Conservation (phyloP, 2,329 filamentous ascomycete genomes). For the Teratosphaeria gauchensis region DNA sequence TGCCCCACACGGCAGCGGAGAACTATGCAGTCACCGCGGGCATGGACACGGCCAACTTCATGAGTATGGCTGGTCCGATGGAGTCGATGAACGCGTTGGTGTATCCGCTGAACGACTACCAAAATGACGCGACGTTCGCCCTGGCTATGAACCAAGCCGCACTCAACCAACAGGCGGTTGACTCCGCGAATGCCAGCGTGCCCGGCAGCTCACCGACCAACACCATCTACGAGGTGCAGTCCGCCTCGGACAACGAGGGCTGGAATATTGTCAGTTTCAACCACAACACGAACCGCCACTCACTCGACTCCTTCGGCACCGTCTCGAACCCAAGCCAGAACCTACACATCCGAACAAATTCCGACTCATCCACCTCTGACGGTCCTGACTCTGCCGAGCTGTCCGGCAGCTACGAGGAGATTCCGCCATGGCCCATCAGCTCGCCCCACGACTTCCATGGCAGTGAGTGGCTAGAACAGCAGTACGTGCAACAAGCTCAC, state of each 20-base stretch:
- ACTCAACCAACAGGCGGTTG: conserved; percentile 35
- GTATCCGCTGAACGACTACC: conserved; percentile 56
- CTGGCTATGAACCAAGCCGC: conserved; percentile 37
- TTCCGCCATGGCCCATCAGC: conserved; percentile 61
- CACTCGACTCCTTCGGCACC: conserved; percentile 56
- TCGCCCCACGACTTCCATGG: conserved; percentile 67
- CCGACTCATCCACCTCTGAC: conserved; percentile 70
- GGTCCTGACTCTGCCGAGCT: conserved; percentile 48
- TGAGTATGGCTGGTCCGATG: conserved; percentile 33
- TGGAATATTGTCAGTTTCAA: conserved; percentile 70
- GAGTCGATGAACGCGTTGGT: conserved; percentile 35
- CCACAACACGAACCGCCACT: conserved; percentile 37
- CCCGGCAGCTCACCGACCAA: conserved; percentile 60
- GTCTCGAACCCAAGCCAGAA: conserved; percentile 92
- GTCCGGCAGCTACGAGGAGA: conserved; percentile 74
- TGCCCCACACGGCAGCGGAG: conserved; percentile 30
- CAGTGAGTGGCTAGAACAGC: conserved; percentile 53
- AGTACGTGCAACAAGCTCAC: conserved; percentile 35
- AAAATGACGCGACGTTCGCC: conserved; percentile 51
- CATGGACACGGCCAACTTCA: conserved; percentile 32
- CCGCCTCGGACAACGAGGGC: conserved; percentile 70
- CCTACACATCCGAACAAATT: conserved; percentile 75
- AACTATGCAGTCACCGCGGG: conserved; percentile 31
- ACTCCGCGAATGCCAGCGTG: conserved; percentile 28
- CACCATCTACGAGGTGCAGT: conserved; percentile 77